phyloP scores from a whole-genome alignment of 164 flowering plant species.

The Kingdonia uniflora region DNA sequence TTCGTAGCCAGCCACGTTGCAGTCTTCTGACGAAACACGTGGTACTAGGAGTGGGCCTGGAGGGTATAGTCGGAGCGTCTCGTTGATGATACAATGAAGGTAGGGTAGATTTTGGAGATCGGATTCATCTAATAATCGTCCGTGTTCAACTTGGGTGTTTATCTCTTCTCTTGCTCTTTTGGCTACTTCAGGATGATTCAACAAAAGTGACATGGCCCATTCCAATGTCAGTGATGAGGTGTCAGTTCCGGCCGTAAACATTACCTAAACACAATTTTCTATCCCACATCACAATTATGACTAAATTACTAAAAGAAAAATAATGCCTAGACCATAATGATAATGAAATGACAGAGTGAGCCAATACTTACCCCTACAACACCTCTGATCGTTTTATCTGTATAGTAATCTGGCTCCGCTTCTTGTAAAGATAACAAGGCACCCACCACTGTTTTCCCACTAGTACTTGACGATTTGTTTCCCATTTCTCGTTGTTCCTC shows the following conservation, averaged over 20 bases:
- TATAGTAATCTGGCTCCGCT: constrained; percentile 19
- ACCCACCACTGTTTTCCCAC: constrained; percentile 15
- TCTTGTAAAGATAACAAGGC: constrained; percentile 24
- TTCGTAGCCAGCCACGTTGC: background rate
- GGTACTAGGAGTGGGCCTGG: background rate
- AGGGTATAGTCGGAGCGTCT: background rate
- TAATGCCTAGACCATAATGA: no score
- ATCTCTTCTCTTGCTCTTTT: constrained; percentile 1
- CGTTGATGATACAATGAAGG: constrained; percentile 2
- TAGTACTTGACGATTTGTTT: background rate
- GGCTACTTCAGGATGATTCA: constrained; percentile 1
- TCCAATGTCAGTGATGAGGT: background rate
- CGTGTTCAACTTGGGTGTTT: background rate
- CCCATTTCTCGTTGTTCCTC: background rate
- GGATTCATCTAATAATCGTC: background rate
- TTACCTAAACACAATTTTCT: background rate
- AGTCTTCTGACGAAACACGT: background rate
- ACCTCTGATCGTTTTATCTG: constrained; percentile 23
- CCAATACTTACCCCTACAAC: constrained; percentile 11
- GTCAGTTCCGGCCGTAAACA: background rate
- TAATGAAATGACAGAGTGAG: no score
- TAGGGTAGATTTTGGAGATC: background rate
- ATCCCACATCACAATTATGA: no score
- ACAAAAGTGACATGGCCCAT: constrained; percentile 8
- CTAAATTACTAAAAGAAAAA: no score